Evolutionary conservation across 192 early-diverging fungal genomes (phyloP).

Genomic region (Coemansia sp.): DNA sequence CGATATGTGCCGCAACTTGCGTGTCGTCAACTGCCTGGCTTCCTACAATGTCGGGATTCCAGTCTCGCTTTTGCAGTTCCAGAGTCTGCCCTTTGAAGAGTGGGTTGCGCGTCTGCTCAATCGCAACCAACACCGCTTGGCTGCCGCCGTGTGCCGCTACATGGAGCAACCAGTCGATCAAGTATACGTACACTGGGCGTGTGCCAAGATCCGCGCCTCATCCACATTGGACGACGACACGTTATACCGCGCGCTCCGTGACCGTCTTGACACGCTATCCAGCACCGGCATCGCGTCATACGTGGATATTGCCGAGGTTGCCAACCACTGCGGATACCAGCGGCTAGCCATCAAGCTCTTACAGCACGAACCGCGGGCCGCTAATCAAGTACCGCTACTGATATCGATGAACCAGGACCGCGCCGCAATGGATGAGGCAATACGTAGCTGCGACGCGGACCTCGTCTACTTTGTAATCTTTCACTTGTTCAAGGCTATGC

Average conservation of each 20-base stretch:
- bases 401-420: constrained; percentile 94
- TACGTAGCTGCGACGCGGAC: constrained; percentile 95
- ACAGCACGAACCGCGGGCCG: constrained; percentile 92
- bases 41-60: constrained; percentile 89
- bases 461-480: constrained; percentile 94
- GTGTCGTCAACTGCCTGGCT: constrained; percentile 90
- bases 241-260: constrained; percentile 76
- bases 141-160: constrained; percentile 83
- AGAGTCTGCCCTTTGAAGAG: constrained; percentile 74
- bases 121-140: constrained; percentile 85
- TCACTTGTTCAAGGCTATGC: constrained; percentile 84
- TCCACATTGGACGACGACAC: constrained; percentile 85
- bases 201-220: constrained; percentile 85
- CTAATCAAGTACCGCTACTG: constrained; percentile 92
- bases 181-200: constrained; percentile 96
- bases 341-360: constrained; percentile 81
- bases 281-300: constrained; percentile 69
- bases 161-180: constrained; percentile 76
- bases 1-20: constrained; percentile 81
- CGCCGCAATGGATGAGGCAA: constrained; percentile 84
- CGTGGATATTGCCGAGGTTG: constrained; percentile 91
- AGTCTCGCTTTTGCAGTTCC: constrained; percentile 80
- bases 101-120: constrained; percentile 84
- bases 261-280: constrained; percentile 68
- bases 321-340: constrained; percentile 80